These are phyloP conservation scores for Urostyla sp. DNA, from an alignment of 73 alveolate species.

Conservation along the genomic window DNA sequence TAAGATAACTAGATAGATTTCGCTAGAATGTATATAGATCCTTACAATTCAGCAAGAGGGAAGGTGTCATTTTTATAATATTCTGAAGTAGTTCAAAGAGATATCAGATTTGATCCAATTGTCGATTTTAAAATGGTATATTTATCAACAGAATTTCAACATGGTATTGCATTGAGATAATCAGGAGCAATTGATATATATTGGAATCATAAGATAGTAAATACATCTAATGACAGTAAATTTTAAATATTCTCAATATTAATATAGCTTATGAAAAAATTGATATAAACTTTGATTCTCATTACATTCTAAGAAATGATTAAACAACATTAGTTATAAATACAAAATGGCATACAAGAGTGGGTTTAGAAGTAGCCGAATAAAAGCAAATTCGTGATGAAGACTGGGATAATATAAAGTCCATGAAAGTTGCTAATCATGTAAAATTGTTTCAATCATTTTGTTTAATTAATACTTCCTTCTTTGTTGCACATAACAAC, in stretches of 20 bases:
- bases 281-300: neutral
- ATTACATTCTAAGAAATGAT: neutral
- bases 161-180: slow-evolving; percentile 18
- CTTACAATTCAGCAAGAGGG: neutral
- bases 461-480: slow-evolving; percentile 3
- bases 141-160: neutral
- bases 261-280: neutral
- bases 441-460: slow-evolving; percentile 13
- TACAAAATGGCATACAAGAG: slow-evolving; percentile 33
- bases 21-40: slow-evolving; percentile 17
- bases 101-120: slow-evolving; percentile 29
- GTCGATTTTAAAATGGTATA: neutral
- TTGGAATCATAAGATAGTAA: slow-evolving; percentile 3
- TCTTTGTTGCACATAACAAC: slow-evolving; percentile 30
- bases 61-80: slow-evolving; percentile 13
- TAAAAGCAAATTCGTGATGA: neutral
- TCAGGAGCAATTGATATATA: slow-evolving; percentile 35
- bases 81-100: slow-evolving; percentile 46
- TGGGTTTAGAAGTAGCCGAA: slow-evolving; percentile 24
- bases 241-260: neutral
- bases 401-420: slow-evolving; percentile 15
- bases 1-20: slow-evolving; percentile 27
- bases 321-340: neutral
- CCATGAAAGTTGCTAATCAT: no score
- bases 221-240: neutral